These are phyloP conservation scores for Mycena filopes DNA, from an alignment of 768 basidiomycete genomes.

Conservation along the genomic window DNA sequence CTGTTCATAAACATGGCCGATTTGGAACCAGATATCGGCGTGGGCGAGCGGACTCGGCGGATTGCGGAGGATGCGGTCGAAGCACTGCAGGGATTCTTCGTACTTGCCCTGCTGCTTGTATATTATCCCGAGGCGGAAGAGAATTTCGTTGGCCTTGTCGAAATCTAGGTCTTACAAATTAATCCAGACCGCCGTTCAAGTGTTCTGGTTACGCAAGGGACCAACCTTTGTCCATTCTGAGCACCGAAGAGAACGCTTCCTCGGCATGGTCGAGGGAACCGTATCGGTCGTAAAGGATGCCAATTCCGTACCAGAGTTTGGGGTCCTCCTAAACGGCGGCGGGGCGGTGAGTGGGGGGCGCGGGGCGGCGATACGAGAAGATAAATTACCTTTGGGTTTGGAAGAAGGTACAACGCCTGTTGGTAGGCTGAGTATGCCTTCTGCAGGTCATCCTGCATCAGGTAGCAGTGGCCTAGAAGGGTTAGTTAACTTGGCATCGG, in stretches of 20 bases:
- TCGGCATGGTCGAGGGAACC: slow-evolving; percentile 99
- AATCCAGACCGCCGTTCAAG: slow-evolving; percentile 36
- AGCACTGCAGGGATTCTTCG: slow-evolving; percentile 87
- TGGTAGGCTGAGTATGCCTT: slow-evolving; percentile 99
- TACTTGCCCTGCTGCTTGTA: slow-evolving; percentile 99
- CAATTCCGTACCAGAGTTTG: slow-evolving; percentile 99
- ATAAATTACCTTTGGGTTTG: slow-evolving; percentile 86
- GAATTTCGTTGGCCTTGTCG: slow-evolving; percentile 98
- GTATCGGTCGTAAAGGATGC: slow-evolving; percentile 98
- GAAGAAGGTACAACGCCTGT: slow-evolving; percentile 94
- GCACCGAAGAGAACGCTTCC: slow-evolving; percentile 96
- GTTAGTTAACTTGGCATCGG: slow-evolving; percentile 9
- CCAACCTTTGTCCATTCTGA: slow-evolving; percentile 96
- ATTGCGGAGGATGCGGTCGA: slow-evolving; percentile 95
- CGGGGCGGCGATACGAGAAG: slow-evolving; percentile 25
- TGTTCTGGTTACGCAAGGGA: slow-evolving; percentile 34
- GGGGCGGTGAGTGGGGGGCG: slow-evolving; percentile 11
- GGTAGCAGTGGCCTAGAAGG: slow-evolving; percentile 88
- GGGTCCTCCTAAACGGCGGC: slow-evolving; percentile 79
- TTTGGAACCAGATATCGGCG: slow-evolving; percentile 99
- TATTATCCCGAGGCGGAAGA: slow-evolving; percentile 97
- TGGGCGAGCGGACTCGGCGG: slow-evolving; percentile 96
- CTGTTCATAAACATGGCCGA: slow-evolving; percentile 98
- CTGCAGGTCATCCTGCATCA: slow-evolving; percentile 99
- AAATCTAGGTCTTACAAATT: slow-evolving; percentile 75